Percentiles rank a stretch among this genome's conserved stretches.
Conservation (phyloP, 2,329 filamentous ascomycete genomes). For the Cytospora leucostoma region DNA sequence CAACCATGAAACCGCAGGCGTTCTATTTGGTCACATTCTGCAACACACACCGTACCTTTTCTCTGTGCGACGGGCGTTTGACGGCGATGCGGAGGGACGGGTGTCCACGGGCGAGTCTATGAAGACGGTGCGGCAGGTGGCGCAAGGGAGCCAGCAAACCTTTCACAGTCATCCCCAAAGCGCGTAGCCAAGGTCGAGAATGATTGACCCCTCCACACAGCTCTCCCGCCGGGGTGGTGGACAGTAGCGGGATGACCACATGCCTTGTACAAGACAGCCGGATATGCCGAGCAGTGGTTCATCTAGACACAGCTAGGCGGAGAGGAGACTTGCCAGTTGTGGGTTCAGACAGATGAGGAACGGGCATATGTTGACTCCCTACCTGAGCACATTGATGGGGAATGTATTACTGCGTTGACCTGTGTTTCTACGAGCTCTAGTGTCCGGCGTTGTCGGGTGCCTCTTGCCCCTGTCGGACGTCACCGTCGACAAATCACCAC, state of each 20-base stretch:
- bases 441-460: not conserved
- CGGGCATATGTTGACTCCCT: constrained; percentile 4
- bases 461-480: not conserved
- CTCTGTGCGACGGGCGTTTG: not conserved
- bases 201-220: constrained; percentile 9
- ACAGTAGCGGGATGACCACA: constrained; percentile 10
- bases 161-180: constrained; percentile 18
- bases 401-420: constrained; percentile 17
- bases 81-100: constrained; percentile 12
- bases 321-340: constrained; percentile 3
- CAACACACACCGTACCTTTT: constrained; percentile 9
- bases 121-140: constrained; percentile 13
- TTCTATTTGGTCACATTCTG: not conserved
- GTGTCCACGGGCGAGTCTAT: constrained; percentile 11
- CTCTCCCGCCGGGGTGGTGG: constrained; percentile 3
- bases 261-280: constrained; percentile 12
- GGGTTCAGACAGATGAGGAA: constrained; percentile 5
- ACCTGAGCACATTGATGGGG: constrained; percentile 22
- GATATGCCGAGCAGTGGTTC: constrained; percentile 17
- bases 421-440: not conserved
- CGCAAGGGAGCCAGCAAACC: constrained; percentile 15
- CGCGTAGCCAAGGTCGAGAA: constrained; percentile 9
- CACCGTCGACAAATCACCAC: not conserved
- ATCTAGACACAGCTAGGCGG: constrained; percentile 24
- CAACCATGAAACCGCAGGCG: constrained; percentile 3